Conservation (phyloP, 805 yeast genomes). For the Limtongia smithiae region DNA sequence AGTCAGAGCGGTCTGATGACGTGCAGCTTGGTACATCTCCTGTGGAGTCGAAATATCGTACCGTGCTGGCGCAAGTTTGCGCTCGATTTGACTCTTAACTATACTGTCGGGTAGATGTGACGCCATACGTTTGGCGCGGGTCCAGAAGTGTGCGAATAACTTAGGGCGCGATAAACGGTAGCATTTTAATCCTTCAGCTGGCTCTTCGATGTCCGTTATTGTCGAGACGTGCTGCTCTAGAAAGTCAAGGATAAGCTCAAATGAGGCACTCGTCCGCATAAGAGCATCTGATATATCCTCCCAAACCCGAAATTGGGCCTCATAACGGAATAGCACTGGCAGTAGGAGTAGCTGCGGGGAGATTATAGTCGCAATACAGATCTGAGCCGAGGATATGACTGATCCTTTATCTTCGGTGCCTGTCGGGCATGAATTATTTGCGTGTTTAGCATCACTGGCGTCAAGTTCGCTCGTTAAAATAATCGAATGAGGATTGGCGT, state of each 20-base stretch:
- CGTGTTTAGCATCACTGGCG: background rate
- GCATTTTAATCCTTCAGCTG: conserved; percentile 13
- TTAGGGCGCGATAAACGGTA: conserved; percentile 17
- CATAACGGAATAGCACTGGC: conserved; percentile 5
- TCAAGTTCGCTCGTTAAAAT: background rate
- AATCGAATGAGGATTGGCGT: conserved; percentile 11
- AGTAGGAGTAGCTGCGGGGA: conserved; percentile 16
- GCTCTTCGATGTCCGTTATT: conserved; percentile 15
- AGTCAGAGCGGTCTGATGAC: conserved; percentile 23
- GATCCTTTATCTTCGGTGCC: no score
- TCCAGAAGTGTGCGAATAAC: conserved; percentile 6
- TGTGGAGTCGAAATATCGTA: conserved; percentile 20
- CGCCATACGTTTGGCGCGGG: conserved; percentile 1
- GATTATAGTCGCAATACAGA: conserved; percentile 20
- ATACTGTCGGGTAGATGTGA: conserved; percentile 16
- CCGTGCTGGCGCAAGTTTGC: conserved; percentile 13
- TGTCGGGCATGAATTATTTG: no score
- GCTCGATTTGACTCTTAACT: conserved; percentile 10
- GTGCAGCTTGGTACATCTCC: conserved; percentile 18
- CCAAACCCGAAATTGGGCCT: conserved; percentile 20
- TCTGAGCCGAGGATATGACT: conserved; percentile 5
- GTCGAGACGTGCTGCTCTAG: conserved; percentile 4
- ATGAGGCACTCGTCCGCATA: background rate
- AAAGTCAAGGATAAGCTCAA: background rate
- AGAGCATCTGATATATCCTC: conserved; percentile 20